Evolutionary conservation across 2,329 filamentous ascomycete genomes (phyloP).

Genomic region (Neocatenulostroma microsporum): DNA sequence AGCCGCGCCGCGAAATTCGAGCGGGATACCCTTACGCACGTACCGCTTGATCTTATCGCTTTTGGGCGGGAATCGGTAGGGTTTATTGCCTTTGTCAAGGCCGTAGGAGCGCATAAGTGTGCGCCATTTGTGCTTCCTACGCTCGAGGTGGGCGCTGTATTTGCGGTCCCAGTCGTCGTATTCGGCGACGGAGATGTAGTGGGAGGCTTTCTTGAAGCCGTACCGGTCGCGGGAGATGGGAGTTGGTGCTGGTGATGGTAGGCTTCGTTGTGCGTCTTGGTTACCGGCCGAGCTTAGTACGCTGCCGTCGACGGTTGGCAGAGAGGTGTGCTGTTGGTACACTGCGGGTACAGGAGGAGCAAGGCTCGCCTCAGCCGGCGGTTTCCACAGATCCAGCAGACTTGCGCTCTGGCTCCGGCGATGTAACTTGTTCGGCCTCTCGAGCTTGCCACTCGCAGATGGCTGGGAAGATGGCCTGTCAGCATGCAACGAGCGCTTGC

Average conservation of each 20-base stretch:
- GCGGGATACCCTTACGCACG: constrained; percentile 85
- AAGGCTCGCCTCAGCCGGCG: constrained; percentile 9
- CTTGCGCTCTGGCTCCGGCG: constrained; percentile 28
- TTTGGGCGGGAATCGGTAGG: constrained; percentile 69
- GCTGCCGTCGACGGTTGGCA: constrained; percentile 1
- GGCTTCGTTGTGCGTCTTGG: background rate
- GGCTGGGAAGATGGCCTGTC: constrained; percentile 18
- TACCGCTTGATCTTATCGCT: constrained; percentile 82
- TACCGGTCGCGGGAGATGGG: constrained; percentile 63
- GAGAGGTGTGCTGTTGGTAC: background rate
- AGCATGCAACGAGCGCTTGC: constrained; percentile 14
- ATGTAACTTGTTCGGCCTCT: constrained; percentile 17
- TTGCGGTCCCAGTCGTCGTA: constrained; percentile 74
- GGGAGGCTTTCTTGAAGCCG: constrained; percentile 82
- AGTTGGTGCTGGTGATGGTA: background rate
- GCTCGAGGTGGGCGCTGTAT: constrained; percentile 67
- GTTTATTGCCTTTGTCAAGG: constrained; percentile 61
- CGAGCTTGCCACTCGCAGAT: constrained; percentile 3
- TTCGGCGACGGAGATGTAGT: constrained; percentile 66
- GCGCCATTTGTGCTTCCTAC: constrained; percentile 75
- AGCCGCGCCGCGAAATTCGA: constrained; percentile 86
- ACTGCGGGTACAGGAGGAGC: constrained; percentile 5
- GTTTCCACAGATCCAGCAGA: constrained; percentile 18
- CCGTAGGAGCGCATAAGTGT: constrained; percentile 68
- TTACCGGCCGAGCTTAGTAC: too few species aligned